Conservation (phyloP, 2,329 filamentous ascomycete genomes). For the Fusarium chaquense region DNA sequence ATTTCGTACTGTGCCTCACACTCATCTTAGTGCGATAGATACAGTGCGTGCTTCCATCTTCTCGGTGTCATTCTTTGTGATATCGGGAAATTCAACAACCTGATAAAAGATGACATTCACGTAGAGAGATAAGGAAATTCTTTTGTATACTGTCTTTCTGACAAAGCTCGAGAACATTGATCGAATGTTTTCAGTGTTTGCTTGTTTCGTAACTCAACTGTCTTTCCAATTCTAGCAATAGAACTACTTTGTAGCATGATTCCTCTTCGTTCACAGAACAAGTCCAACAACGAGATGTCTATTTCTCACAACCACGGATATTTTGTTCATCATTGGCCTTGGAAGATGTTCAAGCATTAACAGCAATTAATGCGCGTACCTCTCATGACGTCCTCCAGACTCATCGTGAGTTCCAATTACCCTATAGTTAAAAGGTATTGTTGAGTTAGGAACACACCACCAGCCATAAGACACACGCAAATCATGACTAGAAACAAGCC, state of each 20-base stretch:
- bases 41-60: slow-evolving; percentile 10
- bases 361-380: background rate
- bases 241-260: background rate
- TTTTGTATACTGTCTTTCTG: background rate
- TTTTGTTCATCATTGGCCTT: background rate
- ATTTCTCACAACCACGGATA: background rate
- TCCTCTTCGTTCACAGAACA: background rate
- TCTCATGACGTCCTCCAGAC: background rate
- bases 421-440: background rate
- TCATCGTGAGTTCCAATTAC: background rate
- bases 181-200: background rate
- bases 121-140: background rate
- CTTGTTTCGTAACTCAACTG: background rate
- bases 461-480: background rate
- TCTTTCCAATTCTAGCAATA: background rate
- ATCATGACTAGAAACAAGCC: background rate
- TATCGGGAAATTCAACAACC: slow-evolving; percentile 20
- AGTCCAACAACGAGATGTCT: background rate
- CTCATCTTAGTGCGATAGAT: accelerated
- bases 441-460: background rate
- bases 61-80: slow-evolving; percentile 13
- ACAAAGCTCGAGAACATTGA: too few species aligned
- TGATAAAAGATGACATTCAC: background rate
- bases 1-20: background rate
- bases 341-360: background rate